phyloP scores from a whole-genome alignment of 176 grass and related monocot genomes.

The Pharus latifolius region DNA sequence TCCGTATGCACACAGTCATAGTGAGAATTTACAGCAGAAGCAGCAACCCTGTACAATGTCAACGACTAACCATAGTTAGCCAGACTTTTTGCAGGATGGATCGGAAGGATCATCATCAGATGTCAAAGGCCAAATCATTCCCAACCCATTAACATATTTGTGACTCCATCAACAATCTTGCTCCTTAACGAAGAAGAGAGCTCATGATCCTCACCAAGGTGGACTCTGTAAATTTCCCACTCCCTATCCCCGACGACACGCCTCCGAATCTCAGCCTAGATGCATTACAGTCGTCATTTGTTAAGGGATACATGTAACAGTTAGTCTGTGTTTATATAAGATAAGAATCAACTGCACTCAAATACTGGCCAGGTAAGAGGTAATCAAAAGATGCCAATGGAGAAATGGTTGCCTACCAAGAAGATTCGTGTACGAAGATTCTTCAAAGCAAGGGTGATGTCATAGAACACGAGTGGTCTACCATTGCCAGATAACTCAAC shows the following conservation, averaged over 20 bases:
- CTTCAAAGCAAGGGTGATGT: conserved; percentile 83
- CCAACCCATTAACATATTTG: conserved; percentile 80
- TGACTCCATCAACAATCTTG: conserved; percentile 49
- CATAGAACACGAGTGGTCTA: conserved; percentile 62
- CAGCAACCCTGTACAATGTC: too few species aligned
- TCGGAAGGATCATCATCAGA: too few species aligned
- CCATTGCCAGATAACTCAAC: conserved; percentile 70
- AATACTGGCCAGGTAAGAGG: too few species aligned
- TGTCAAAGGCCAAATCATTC: conserved; percentile 6
- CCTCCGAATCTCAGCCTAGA: conserved; percentile 72
- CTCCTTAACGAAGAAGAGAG: conserved; percentile 7
- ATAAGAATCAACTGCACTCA: too few species aligned
- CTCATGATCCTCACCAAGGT: conserved; percentile 51
- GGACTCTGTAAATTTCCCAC: conserved; percentile 76
- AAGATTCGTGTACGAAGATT: conserved; percentile 58
- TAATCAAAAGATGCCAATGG: neutral
- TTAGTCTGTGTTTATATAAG: too few species aligned
- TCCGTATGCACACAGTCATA: too few species aligned
- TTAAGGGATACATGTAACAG: neutral
- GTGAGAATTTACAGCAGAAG: too few species aligned
- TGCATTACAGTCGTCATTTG: neutral
- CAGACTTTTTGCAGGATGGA: too few species aligned
- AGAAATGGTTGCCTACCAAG: conserved; percentile 29
- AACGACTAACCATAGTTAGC: too few species aligned
- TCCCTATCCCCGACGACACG: conserved; percentile 51